Evolutionary conservation across 768 basidiomycete genomes (phyloP), one percentile per base, ranked within the genome.

Genomic region (Leccinum rimulosum): DNA sequence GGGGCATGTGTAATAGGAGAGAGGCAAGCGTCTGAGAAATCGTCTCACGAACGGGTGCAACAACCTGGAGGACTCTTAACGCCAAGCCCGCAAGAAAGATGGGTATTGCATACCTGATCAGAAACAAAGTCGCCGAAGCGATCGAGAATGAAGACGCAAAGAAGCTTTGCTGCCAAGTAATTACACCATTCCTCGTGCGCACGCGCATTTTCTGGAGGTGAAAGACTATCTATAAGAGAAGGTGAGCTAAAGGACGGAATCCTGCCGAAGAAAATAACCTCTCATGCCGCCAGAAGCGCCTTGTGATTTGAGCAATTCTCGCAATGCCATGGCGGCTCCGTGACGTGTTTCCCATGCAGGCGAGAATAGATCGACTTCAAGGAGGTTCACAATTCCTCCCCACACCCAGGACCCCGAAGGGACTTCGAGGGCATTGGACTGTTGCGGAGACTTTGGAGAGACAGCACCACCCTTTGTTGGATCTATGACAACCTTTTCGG

Each of bases 91-190:
- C 19, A 55, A 50, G 6, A 50, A 50, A 49, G 7, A 36, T 15
- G 25, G 22, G 22, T 33, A 38, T 51, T 10, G 62, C 75, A 36
- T 45, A 81, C 82, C 77, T 95, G 95, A 70, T 99, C 97, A 0
- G 94, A 91, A 36, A 97, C 87, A 69, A 95, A 99, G 74, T 99
- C 97, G 3, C 95, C 94, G 66, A 99, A 99, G n/a, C 97, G 87
- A 71, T 99, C 97, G 27, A 98, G 79, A 33, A 96, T 90, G 61
- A 98, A 90, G 9, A 98, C 86, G 65, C 88, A 89, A 3, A 98
- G 82, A 53, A 97, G 83, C 64, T 89, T 89, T 10, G 91, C 85
- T 2, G 93, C 89, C 15, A 98, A 76, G 58, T 88, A 85, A 61
- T 95, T 95, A 73, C 91, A 93, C 94, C 94, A 96, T 65, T 82